These are phyloP conservation scores for Blastobotrys petasosporus DNA, from an alignment of 1,139 yeast species.

Conservation along the genomic window DNA sequence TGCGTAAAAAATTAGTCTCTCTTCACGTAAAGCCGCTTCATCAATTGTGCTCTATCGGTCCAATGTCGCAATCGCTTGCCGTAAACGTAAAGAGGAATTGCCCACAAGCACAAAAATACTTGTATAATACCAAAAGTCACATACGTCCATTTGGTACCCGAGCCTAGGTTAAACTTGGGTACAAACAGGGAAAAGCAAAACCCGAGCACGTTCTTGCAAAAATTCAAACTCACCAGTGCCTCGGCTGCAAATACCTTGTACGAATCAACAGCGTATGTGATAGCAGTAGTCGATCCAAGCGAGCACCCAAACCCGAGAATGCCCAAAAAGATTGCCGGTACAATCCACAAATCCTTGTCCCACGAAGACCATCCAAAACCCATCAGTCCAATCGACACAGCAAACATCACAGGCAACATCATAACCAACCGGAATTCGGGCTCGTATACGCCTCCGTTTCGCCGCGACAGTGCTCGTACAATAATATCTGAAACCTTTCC, in stretches of 20 bases:
- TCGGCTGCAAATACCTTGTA: slow-evolving; percentile 57
- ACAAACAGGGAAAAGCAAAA: slow-evolving; percentile 55
- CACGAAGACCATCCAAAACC: slow-evolving; percentile 60
- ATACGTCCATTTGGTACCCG: slow-evolving; percentile 47
- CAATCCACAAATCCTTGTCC: slow-evolving; percentile 49
- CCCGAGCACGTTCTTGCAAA: slow-evolving; percentile 51
- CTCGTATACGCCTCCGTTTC: slow-evolving; percentile 52
- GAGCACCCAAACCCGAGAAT: slow-evolving; percentile 55
- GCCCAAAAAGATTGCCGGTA: slow-evolving; percentile 53
- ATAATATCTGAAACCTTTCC: slow-evolving; percentile 48
- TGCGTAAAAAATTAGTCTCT: no score
- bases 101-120: slow-evolving; percentile 44
- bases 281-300: slow-evolving; percentile 56
- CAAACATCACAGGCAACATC: slow-evolving; percentile 45
- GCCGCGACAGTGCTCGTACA: slow-evolving; percentile 32
- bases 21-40: slow-evolving; percentile 23
- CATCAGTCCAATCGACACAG: slow-evolving; percentile 49
- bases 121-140: slow-evolving; percentile 52
- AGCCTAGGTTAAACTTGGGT: slow-evolving; percentile 39
- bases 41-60: slow-evolving; percentile 32
- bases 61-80: slow-evolving; percentile 50
- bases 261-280: slow-evolving; percentile 55
- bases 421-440: slow-evolving; percentile 56
- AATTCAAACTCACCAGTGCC: slow-evolving; percentile 51
- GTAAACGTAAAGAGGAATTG: slow-evolving; percentile 49